Evolutionary conservation across 148 eudicot species (phyloP).

Genomic region (Drosera capensis): DNA sequence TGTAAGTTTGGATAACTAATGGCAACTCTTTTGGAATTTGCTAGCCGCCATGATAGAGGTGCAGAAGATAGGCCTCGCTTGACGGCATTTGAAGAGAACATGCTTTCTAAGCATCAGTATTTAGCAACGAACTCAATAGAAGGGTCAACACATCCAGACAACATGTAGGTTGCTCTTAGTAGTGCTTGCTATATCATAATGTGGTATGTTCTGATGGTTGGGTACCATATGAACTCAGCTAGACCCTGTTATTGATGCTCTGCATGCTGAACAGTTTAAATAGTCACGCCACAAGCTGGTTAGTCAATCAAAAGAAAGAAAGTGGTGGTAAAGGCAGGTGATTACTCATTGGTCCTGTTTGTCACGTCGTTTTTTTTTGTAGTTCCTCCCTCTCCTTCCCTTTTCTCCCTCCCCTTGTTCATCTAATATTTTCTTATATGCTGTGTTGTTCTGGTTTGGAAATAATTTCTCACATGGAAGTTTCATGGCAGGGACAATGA

Average conservation of each 20-base stretch:
- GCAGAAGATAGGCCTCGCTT: not conserved
- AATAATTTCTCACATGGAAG: not conserved
- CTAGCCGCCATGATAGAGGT: not conserved
- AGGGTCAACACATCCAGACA: not conserved
- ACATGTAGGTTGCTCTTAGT: not conserved
- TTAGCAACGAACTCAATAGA: not conserved
- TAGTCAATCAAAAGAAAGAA: slow-evolving; percentile 28
- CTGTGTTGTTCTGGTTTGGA: too few relatives aligned
- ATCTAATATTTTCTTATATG: not conserved
- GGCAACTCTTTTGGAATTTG: too few relatives aligned
- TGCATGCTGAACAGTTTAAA: slow-evolving; percentile 28
- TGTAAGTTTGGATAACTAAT: too few relatives aligned
- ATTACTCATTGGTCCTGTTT: not conserved
- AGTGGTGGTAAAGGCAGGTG: slow-evolving; percentile 56
- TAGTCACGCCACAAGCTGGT: slow-evolving; percentile 13
- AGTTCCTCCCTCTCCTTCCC: not conserved
- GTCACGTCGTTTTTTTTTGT: not conserved
- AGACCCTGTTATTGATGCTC: not conserved
- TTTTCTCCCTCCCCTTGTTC: not conserved
- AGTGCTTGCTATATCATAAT: not conserved
- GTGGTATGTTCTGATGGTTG: not conserved
- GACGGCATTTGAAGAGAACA: not conserved
- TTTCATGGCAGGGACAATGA: slow-evolving; percentile 70
- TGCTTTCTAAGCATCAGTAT: not conserved
- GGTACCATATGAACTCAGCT: not conserved